Base-by-base conservation (phyloP, 2,329 filamentous ascomycete species). In the Escovopsis sp. region DNA sequence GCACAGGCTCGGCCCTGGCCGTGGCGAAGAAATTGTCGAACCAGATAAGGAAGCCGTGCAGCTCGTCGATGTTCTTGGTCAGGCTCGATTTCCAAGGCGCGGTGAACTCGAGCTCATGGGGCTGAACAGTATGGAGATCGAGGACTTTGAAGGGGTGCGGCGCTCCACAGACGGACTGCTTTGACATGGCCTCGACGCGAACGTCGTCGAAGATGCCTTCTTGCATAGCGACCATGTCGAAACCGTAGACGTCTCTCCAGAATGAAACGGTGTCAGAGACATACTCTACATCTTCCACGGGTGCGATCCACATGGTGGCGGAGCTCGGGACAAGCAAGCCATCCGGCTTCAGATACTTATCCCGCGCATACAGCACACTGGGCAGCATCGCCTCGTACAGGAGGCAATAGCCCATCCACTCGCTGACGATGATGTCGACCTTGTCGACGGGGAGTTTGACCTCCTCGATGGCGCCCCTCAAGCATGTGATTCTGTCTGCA, bases 371-470 rank as follows among this genome's bases (percentile, higher is more conserved):
- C 40, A 96, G 72, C 19, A 96, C 85, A 39, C 85, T 93, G 49
- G 91, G 86, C 26, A 96, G 77, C 88, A 96, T 96, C 43, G 87
- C 86, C 63, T 96, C 88, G 60, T 93, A 96, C 6, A 95, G 72
- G 15, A 95, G 72, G 49, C 81, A 85, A 59, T 96, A 96, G 28
- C 88, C 88, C 88, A 96, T 96, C 88, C 88, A 96, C 61, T 96
- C 88, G 46, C 85, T 93, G 47, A 96, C 81, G 57, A 96, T 94
- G 55, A 96, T 82, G 63, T 96, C 89, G 38, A 95, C 88, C 55
- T 88, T 69, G 42, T 77, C 69, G 7, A 89, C 80, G 1, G 84
- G 87, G 19, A 87, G 71, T 44, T 64, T 70, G 43, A 94, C 83
- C 51, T 95, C 87, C 60, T 96, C 89, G 47, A 95, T 84, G 55